Conservation (phyloP, 176 grass and related monocot genomes). For the Musa beccarii region DNA sequence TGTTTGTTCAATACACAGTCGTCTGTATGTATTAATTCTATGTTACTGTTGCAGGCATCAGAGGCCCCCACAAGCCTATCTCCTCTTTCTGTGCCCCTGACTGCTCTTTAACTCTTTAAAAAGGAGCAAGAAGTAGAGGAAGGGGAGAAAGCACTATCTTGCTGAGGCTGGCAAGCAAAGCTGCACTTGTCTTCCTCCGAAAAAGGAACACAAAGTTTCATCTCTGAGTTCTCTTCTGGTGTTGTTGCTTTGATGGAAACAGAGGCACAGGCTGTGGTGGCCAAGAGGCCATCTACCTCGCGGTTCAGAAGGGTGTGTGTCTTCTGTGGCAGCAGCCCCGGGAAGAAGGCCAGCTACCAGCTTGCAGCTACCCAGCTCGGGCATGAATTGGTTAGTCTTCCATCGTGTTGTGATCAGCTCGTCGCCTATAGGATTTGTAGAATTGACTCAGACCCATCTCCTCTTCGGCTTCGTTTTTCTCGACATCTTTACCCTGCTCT, state of each 20-base stretch:
- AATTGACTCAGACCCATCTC: neutral
- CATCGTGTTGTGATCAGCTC: no score
- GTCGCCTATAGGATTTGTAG: no score
- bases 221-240: no score
- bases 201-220: no score
- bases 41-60: no score
- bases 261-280: neutral
- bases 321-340: slow-evolving; percentile 2
- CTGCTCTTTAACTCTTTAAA: neutral
- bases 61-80: neutral
- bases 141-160: neutral
- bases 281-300: neutral
- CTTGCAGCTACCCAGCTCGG: neutral
- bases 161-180: no score
- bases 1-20: no score
- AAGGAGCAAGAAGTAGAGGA: neutral
- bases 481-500: neutral
- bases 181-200: no score
- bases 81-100: neutral
- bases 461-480: neutral
- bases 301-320: neutral
- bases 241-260: neutral
- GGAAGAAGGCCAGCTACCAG: neutral
- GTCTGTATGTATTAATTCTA: no score
- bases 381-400: neutral